phyloP scores from a whole-genome alignment of 2,329 filamentous ascomycete genomes.

The Cladosporium sphaerospermum region DNA sequence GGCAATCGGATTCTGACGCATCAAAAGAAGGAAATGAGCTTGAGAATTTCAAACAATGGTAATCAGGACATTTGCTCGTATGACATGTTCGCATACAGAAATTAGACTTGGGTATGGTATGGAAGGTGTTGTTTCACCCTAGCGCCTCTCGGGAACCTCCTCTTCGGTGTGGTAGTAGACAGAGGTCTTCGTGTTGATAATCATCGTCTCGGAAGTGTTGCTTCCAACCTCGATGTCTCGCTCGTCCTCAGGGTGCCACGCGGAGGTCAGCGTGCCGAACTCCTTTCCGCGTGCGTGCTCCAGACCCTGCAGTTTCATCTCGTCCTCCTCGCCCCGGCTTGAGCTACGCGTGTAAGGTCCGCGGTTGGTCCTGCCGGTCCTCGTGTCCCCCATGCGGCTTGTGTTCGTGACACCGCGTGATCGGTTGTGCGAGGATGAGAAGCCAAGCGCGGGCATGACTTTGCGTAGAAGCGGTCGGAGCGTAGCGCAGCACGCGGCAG shows the following conservation, averaged over 20 bases:
- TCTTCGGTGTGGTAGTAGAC: conserved; percentile 10
- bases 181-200: conserved; percentile 9
- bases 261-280: conserved; percentile 7
- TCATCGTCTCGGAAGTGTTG: conserved; percentile 8
- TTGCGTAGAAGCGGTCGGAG: conserved; percentile 13
- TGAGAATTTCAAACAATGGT: no score
- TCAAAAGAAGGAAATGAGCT: no score
- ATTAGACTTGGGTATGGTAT: no score
- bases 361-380: neutral
- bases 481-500: conserved; percentile 14
- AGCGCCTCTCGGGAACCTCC: neutral
- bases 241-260: conserved; percentile 8
- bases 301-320: conserved; percentile 7
- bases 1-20: no score
- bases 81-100: no score
- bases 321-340: conserved; percentile 8
- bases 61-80: no score
- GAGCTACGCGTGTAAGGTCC: conserved; percentile 7
- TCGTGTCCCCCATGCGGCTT: neutral
- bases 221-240: conserved; percentile 5
- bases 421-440: neutral
- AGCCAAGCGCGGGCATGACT: conserved; percentile 9
- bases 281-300: conserved; percentile 8
- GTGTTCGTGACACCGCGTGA: neutral
- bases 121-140: no score